A percentile compares a stretch with the other conserved stretches of the same genome.
phyloP scores from a whole-genome alignment of 176 grass and related monocot species.

The Themeda triandra region DNA sequence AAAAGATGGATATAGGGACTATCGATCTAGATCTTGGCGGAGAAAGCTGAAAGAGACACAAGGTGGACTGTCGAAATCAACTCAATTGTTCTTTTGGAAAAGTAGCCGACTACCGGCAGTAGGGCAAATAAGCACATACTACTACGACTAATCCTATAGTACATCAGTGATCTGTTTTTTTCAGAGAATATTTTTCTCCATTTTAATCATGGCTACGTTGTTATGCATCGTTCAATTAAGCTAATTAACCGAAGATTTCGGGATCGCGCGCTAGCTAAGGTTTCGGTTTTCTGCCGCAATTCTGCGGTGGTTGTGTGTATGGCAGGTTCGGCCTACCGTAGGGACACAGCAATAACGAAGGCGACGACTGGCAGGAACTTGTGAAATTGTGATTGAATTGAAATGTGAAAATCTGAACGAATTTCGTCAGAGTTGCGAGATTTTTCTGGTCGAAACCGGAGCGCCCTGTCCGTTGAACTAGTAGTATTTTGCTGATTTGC shows the following conservation, averaged over 20 bases:
- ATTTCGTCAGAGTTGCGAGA: too few species aligned
- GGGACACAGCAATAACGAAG: too few species aligned
- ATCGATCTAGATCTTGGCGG: conserved; percentile 15
- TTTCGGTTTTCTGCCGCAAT: too few species aligned
- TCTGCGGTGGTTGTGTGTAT: neutral
- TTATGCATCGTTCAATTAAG: neutral
- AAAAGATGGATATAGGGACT: conserved; percentile 15
- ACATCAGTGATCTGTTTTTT: neutral
- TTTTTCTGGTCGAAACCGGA: neutral
- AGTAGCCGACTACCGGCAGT: neutral
- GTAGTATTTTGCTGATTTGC: too few species aligned
- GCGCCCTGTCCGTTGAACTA: too few species aligned
- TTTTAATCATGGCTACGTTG: neutral
- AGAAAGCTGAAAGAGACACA: conserved; percentile 33
- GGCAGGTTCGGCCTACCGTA: too few species aligned
- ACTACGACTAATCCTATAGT: neutral
- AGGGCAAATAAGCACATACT: neutral
- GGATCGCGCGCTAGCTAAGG: neutral
- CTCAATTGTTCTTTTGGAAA: conserved; percentile 20
- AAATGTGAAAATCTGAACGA: too few species aligned
- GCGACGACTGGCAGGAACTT: too few species aligned
- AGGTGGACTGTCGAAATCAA: conserved; percentile 40
- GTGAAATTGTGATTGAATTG: too few species aligned
- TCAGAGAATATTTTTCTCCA: neutral
- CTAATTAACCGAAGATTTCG: neutral